phyloP scores from a whole-genome alignment of 768 basidiomycete genomes.

The Calocybe cyanea region DNA sequence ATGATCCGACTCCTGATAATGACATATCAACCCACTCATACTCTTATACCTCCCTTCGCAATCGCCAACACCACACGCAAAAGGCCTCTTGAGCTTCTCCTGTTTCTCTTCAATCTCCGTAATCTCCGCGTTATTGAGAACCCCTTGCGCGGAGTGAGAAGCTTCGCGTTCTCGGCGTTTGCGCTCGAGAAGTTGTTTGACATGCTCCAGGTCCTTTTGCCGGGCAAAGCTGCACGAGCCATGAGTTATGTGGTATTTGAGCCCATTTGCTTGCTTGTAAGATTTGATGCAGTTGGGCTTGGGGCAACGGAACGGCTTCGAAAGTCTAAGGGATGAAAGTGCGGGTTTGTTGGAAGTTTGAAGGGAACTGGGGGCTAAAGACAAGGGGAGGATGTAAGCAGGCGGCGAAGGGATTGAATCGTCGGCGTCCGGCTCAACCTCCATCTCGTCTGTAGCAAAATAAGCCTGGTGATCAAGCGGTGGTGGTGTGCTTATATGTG shows the following conservation, averaged over 20 bases:
- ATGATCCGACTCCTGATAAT: constrained; percentile 96
- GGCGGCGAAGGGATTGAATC: constrained; percentile 25
- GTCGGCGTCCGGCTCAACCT: constrained; percentile 64
- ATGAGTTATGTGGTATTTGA: constrained; percentile 93
- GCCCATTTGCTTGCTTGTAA: constrained; percentile 93
- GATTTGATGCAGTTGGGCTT: constrained; percentile 94
- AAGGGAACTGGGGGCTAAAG: constrained; percentile 40
- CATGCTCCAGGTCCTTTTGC: constrained; percentile 77
- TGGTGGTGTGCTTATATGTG: too few relatives aligned
- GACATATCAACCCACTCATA: constrained; percentile 95
- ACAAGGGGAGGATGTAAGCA: constrained; percentile 36
- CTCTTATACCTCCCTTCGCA: constrained; percentile 93
- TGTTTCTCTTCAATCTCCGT: constrained; percentile 80
- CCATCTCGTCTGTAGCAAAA: constrained; percentile 81
- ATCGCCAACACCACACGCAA: constrained; percentile 85
- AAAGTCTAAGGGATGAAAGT: constrained; percentile 57
- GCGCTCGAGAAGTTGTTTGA: constrained; percentile 65
- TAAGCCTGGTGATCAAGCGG: constrained; percentile 26
- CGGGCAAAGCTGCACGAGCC: constrained; percentile 93
- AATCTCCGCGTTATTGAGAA: constrained; percentile 57
- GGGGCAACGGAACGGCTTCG: constrained; percentile 90
- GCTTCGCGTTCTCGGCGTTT: constrained; percentile 41
- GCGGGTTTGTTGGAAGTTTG: constrained; percentile 41
- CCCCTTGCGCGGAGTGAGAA: constrained; percentile 23
- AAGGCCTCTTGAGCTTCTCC: constrained; percentile 77